These are phyloP conservation scores for Nemania diffusa DNA, from an alignment of 2,329 filamentous ascomycete species.

Conservation along the genomic window DNA sequence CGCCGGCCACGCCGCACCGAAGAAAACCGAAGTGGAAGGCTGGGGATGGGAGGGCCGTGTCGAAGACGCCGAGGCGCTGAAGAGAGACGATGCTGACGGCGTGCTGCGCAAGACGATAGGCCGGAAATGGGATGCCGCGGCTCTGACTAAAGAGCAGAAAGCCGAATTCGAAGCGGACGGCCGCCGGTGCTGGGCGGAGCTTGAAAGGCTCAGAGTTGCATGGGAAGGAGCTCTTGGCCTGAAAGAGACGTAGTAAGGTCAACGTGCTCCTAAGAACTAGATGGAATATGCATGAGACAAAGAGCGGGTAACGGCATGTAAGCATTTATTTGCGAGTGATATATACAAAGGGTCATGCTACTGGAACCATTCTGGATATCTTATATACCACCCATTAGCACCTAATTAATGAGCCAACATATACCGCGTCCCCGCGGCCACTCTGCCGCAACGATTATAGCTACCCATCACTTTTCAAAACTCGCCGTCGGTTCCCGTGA, in stretches of 20 bases:
- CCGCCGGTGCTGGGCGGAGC: constrained; percentile 70
- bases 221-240: constrained; percentile 66
- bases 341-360: not conserved
- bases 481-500: not conserved
- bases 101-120: constrained; percentile 64
- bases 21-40: constrained; percentile 83
- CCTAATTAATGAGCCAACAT: not conserved
- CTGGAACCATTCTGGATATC: not conserved
- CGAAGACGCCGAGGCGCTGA: constrained; percentile 58
- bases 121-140: constrained; percentile 66
- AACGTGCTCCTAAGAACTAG: not conserved
- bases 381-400: not conserved
- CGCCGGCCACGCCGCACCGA: constrained; percentile 68
- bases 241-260: constrained; percentile 10
- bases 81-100: constrained; percentile 58
- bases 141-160: constrained; percentile 69
- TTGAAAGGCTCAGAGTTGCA: constrained; percentile 75
- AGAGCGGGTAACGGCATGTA: not conserved
- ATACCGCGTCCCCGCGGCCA: not conserved
- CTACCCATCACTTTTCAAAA: not conserved
- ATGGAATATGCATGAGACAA: not conserved
- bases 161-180: constrained; percentile 72
- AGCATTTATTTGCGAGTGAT: not conserved
- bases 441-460: not conserved
- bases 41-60: constrained; percentile 79